Evolutionary conservation across 2,329 filamentous ascomycete genomes (phyloP).

Genomic region (Colletotrichum neosansevieriae): DNA sequence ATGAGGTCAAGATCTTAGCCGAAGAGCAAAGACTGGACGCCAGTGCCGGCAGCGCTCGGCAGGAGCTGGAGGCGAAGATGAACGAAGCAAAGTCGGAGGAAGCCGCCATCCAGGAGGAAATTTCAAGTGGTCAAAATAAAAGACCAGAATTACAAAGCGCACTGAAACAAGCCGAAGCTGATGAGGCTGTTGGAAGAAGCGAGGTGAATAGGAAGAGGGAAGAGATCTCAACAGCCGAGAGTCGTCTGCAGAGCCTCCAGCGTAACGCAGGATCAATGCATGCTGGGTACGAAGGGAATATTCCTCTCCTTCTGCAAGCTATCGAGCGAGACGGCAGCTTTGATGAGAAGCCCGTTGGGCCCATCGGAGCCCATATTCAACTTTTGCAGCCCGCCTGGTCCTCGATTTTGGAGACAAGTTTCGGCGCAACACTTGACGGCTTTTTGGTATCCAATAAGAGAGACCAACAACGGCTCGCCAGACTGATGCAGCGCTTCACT

Average conservation of each 20-base stretch:
- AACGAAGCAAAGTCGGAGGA: conserved; percentile 44
- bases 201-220: conserved; percentile 36
- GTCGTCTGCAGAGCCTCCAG: conserved; percentile 27
- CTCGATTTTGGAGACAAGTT: conserved; percentile 80
- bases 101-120: conserved; percentile 36
- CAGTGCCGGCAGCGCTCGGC: conserved; percentile 77
- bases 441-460: conserved; percentile 85
- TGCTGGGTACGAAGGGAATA: conserved; percentile 72
- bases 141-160: conserved; percentile 13
- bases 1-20: conserved; percentile 61
- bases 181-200: conserved; percentile 5
- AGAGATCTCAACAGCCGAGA: conserved; percentile 40
- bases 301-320: conserved; percentile 73
- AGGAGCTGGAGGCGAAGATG: conserved; percentile 51
- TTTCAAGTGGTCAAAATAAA: conserved; percentile 4
- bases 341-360: conserved; percentile 80
- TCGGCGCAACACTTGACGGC: conserved; percentile 77
- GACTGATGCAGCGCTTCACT: conserved; percentile 70
- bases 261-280: conserved; percentile 62
- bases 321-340: conserved; percentile 80
- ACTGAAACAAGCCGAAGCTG: conserved; percentile 11
- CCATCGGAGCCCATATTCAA: conserved; percentile 82
- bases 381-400: conserved; percentile 87
- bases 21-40: conserved; percentile 74
- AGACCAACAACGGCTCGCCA: conserved; percentile 78